Percentiles rank a stretch among this genome's conserved stretches.
Evolutionary conservation across 2,329 filamentous ascomycete genomes (phyloP).

Genomic region (Alternaria rosae): DNA sequence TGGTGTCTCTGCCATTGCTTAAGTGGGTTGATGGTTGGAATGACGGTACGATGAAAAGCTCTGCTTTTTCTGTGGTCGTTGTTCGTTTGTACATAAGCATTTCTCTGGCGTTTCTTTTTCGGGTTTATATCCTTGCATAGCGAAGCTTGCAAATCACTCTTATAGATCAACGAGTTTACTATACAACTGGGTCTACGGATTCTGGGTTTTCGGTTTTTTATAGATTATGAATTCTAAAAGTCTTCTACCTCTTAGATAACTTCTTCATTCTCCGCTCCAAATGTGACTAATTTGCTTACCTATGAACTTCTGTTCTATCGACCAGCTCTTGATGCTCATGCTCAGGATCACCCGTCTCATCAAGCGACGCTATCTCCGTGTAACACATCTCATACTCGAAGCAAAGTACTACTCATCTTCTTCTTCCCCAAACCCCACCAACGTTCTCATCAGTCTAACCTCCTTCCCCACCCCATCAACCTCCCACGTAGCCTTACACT

Average conservation of each 20-base stretch:
- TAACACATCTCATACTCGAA: background rate
- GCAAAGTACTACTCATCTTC: background rate
- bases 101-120: slow-evolving; percentile 9
- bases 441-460: slow-evolving; percentile 11
- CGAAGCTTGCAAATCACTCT: slow-evolving; percentile 2
- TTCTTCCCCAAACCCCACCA: slow-evolving; percentile 10
- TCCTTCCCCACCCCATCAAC: slow-evolving; percentile 8
- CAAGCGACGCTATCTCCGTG: too few species aligned
- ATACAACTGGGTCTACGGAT: slow-evolving; percentile 1
- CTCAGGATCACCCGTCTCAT: background rate
- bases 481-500: slow-evolving; percentile 22
- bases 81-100: slow-evolving; percentile 11
- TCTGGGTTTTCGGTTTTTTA: background rate
- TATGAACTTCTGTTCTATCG: background rate
- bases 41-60: background rate
- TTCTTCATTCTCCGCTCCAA: slow-evolving; percentile 54
- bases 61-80: too few species aligned
- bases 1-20: slow-evolving; percentile 64
- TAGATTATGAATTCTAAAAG: slow-evolving; percentile 10
- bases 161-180: slow-evolving; percentile 12
- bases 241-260: slow-evolving; percentile 69
- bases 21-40: slow-evolving; percentile 23
- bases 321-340: background rate
- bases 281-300: background rate
- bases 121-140: slow-evolving; percentile 16